Percentiles rank a stretch among this genome's conserved stretches.
phyloP scores from a whole-genome alignment of 164 flowering plant genomes.

The Vitis vinifera region ASM3070453v1 NC_081809.1:10440001-10440500 shows the following conservation, averaged over 20 bases:
- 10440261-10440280: conserved; percentile 95
- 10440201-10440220: background rate
- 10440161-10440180: background rate
- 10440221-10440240: conserved; percentile 45
- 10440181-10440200: background rate
- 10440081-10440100: conserved; percentile 99
- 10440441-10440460: conserved; percentile 58
- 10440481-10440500: background rate
- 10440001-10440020: no score
- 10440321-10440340: conserved; percentile 58
- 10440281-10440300: conserved; percentile 87
- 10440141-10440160: background rate
- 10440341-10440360: conserved; percentile 55
- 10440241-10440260: conserved; percentile 94
- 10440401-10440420: conserved; percentile 97
- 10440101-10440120: conserved; percentile 90
- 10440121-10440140: conserved; percentile 69
- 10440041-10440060: conserved; percentile 9
- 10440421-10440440: conserved; percentile 99
- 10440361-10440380: conserved; percentile 78
- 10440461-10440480: background rate
- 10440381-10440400: conserved; percentile 96
- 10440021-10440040: background rate
- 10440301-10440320: conserved; percentile 93
- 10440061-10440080: conserved; percentile 86